These are phyloP conservation scores for Colletotrichum plurivorum DNA, from an alignment of 2,329 filamentous ascomycete genomes.

Conservation along the genomic window DNA sequence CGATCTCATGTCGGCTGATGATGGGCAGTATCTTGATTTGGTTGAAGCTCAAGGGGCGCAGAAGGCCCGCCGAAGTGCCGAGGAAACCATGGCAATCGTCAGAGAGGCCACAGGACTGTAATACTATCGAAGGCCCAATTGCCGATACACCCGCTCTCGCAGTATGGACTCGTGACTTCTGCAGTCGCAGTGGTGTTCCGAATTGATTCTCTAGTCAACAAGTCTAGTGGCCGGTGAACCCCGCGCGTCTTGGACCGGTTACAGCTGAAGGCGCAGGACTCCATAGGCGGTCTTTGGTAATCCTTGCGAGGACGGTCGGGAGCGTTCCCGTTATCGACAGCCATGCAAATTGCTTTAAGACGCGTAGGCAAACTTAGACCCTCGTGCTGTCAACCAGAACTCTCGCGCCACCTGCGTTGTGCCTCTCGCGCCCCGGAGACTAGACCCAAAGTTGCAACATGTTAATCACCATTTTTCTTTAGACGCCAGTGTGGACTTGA, in stretches of 20 bases:
- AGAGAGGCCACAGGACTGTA: constrained; percentile 66
- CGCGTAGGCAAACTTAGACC: constrained; percentile 72
- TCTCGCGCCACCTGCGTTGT: constrained; percentile 79
- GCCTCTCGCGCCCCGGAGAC: constrained; percentile 73
- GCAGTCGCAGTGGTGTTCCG: not conserved
- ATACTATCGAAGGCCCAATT: not conserved
- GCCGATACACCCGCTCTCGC: not conserved
- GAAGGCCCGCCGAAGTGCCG: constrained; percentile 74
- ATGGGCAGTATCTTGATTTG: constrained; percentile 67
- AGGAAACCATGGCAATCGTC: constrained; percentile 69
- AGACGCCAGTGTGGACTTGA: not conserved
- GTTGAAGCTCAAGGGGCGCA: constrained; percentile 71
- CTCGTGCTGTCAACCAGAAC: constrained; percentile 80
- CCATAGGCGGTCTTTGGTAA: too few relatives aligned
- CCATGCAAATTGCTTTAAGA: constrained; percentile 55
- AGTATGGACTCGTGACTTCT: constrained; percentile 13
- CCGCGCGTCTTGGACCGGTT: too few relatives aligned
- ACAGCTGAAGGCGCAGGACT: too few relatives aligned
- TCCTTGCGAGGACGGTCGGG: too few relatives aligned
- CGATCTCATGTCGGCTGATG: constrained; percentile 61
- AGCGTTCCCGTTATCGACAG: too few relatives aligned
- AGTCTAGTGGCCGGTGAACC: too few relatives aligned
- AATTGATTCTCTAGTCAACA: too few relatives aligned
- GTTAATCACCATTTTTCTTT: constrained; percentile 4
- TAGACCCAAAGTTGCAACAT: constrained; percentile 47